Conservation (phyloP, 1,284 basidiomycete genomes). For the Boletellus dicymbophilus region DNA sequence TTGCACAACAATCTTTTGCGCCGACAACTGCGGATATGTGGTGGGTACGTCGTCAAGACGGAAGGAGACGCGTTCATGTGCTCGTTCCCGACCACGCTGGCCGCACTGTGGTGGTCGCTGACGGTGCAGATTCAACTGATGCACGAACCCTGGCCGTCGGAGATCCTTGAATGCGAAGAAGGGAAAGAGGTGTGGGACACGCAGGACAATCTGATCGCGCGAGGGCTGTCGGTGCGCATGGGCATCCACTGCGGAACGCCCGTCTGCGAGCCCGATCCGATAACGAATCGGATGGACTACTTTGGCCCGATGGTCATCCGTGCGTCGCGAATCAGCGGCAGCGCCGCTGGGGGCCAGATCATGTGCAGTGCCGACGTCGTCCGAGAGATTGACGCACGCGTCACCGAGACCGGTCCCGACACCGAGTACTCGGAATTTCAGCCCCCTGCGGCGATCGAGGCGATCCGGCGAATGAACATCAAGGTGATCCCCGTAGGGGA, state of each 20-base stretch:
- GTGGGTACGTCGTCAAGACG: constrained; percentile 99
- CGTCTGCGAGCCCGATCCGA: constrained; percentile 91
- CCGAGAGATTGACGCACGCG: constrained; percentile 74
- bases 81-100: constrained; percentile 88
- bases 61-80: constrained; percentile 99
- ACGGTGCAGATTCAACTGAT: constrained; percentile 88
- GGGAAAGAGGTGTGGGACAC: constrained; percentile 82
- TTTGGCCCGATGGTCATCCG: constrained; percentile 95
- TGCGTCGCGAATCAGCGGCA: constrained; percentile 82
- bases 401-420: constrained; percentile 55
- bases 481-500: constrained; percentile 83
- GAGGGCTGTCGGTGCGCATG: constrained; percentile 96
- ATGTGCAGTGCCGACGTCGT: constrained; percentile 91
- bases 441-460: constrained; percentile 61
- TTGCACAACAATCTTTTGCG: constrained; percentile 91
- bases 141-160: constrained; percentile 90
- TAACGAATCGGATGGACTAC: constrained; percentile 98
- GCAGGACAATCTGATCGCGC: constrained; percentile 73
- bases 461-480: constrained; percentile 76
- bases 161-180: constrained; percentile 92
- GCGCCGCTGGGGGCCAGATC: constrained; percentile 93
- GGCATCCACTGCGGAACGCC: constrained; percentile 95
- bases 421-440: constrained; percentile 61
- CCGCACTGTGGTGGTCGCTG: constrained; percentile 92
- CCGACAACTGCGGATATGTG: constrained; percentile 86